phyloP scores from a whole-genome alignment of 345 rosid genomes.

The thale cress (Arabidopsis thaliana) region TAIR10.1 NC_003070.9:11907001-11907500 shows the following conservation, averaged over 20 bases:
- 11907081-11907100: slow-evolving; percentile 31
- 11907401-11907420: neutral
- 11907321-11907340: slow-evolving; percentile 35
- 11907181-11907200: neutral
- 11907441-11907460: too few relatives aligned
- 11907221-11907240: neutral
- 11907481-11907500: slow-evolving; percentile 8
- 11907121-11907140: neutral
- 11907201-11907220: slow-evolving; percentile 31
- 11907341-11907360: slow-evolving; percentile 35
- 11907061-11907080: slow-evolving; percentile 10
- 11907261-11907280: slow-evolving; percentile 7
- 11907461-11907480: neutral
- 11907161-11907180: slow-evolving; percentile 27
- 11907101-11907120: slow-evolving; percentile 18
- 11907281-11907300: slow-evolving; percentile 28
- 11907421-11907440: neutral
- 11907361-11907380: slow-evolving; percentile 34
- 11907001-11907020: slow-evolving; percentile 18
- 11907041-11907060: neutral
- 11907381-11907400: neutral
- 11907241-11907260: slow-evolving; percentile 31
- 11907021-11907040: neutral
- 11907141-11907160: slow-evolving; percentile 35
- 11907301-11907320: slow-evolving; percentile 42